A percentile compares a stretch with the other conserved stretches of the same genome.
phyloP scores from a whole-genome alignment of 805 yeast species.

The Lipomyces yamadae region DNA sequence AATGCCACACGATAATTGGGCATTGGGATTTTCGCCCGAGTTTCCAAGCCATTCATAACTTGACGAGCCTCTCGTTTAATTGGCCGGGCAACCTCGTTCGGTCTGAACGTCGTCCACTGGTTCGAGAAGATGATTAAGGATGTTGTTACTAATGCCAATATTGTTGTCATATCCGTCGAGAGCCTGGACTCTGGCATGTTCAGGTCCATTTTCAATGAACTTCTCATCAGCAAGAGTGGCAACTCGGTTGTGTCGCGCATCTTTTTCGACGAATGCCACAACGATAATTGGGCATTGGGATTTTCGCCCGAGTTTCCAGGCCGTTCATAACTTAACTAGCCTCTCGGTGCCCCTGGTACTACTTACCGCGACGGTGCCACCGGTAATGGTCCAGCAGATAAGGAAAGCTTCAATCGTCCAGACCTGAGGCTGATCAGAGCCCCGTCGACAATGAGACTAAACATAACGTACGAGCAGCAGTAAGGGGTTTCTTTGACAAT shows the following conservation, averaged over 20 bases:
- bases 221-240: not conserved
- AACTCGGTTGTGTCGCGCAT: not conserved
- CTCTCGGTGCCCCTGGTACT: not conserved
- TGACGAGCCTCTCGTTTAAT: not conserved
- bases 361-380: not conserved
- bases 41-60: not conserved
- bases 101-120: no score
- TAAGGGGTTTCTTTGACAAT: not conserved
- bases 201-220: not conserved
- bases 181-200: not conserved
- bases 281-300: not conserved
- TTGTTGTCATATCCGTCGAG: not conserved
- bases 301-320: slow-evolving; percentile 1
- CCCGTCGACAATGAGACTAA: not conserved
- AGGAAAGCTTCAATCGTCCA: not conserved
- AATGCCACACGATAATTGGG: not conserved
- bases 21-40: not conserved
- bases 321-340: not conserved
- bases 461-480: not conserved
- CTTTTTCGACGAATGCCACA: not conserved
- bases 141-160: not conserved
- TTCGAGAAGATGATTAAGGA: no score
- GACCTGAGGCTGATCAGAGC: not conserved
- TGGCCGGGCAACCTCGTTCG: no score
- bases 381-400: not conserved